A percentile compares a stretch with the other conserved stretches of the same genome.
Conservation (phyloP, 192 early-diverging fungal species). For the Umbelopsis ramanniana region DNA sequence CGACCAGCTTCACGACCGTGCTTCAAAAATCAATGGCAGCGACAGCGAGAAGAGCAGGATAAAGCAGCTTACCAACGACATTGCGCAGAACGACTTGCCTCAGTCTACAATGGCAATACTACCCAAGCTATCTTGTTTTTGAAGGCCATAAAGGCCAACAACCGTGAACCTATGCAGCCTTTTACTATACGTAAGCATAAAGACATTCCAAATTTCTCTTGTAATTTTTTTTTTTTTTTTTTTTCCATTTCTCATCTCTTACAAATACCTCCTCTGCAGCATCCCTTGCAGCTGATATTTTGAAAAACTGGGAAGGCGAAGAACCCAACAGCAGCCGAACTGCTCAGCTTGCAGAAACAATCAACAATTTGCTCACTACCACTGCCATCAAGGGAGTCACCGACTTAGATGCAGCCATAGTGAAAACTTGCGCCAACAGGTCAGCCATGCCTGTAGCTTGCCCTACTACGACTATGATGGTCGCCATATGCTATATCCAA, state of each 20-base stretch:
- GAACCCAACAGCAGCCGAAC: conserved; percentile 13
- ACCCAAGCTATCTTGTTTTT: conserved; percentile 11
- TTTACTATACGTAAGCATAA: conserved; percentile 7
- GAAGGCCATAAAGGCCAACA: conserved; percentile 11
- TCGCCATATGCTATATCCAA: conserved; percentile 55
- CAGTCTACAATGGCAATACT: conserved; percentile 11
- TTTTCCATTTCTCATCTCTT: not conserved
- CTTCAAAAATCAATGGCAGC: not conserved
- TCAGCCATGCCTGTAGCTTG: conserved; percentile 36
- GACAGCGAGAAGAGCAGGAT: not conserved
- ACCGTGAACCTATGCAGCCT: conserved; percentile 9
- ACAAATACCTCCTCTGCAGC: not conserved
- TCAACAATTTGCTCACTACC: conserved; percentile 31
- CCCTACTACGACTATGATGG: conserved; percentile 49
- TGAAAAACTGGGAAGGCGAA: conserved; percentile 18
- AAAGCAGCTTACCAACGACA: conserved; percentile 17
- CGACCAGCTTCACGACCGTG: not conserved
- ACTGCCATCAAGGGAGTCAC: conserved; percentile 23
- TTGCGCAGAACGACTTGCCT: not conserved
- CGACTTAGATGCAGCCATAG: conserved; percentile 25
- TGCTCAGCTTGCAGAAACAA: conserved; percentile 18
- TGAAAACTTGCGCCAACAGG: conserved; percentile 27
- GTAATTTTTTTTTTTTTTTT: too few relatives aligned
- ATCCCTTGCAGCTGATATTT: conserved; percentile 6
- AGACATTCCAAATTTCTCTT: too few relatives aligned